Base-by-base conservation (phyloP, 2,329 filamentous ascomycete genomes). In the Trichoderma lentiforme region DNA sequence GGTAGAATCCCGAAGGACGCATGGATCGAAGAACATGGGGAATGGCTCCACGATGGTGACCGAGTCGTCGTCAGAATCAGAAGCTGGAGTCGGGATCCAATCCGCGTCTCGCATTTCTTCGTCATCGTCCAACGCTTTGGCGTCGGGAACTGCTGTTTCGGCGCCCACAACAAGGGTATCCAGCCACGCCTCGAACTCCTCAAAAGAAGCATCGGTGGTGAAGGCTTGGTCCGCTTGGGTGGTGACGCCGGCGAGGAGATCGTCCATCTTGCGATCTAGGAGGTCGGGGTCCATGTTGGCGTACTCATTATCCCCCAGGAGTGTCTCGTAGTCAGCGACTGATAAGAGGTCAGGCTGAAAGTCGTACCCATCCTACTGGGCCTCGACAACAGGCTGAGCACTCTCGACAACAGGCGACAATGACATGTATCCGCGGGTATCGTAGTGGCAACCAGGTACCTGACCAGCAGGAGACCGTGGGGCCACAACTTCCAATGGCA, bases 341-440 rank as follows among this genome's bases (percentile, higher is more conserved):
- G 65, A 21, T 24, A 32, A 64, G 60, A 62, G 65, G 53, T 51
- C 61, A 47, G 53, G 24, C 61, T 36, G n/a, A 34, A 62, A 21
- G 30, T 60, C 57, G 47, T 32, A 15, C 60, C 58, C 71, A 36
- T 72, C 71, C 71, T 72, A 72, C 71, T 65, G 71, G 65, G 61
- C 66, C 64, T 70, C 65, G 60, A 72, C 24, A 39, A 57, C 65
- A 32, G 9, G 8, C 34, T 64, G 58, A 43, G 15, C 57, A 57
- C 58, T 30, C 65, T 60, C 65, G 26, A 51, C 15, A 36, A 69
- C 36, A 70, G 65, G 71, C 58, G 65, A 65, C 71, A 68, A 36
- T 36, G 60, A 53, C 34, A 39, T 21, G 14, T 47, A 58, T 69
- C 53, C 66, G 56, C 58, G 32, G 71, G 65, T 72, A 43, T 70